A percentile compares a stretch with the other conserved stretches of the same genome.
phyloP scores from a whole-genome alignment of 2,329 filamentous ascomycete genomes.

The Hypoxylon sp. region DNA sequence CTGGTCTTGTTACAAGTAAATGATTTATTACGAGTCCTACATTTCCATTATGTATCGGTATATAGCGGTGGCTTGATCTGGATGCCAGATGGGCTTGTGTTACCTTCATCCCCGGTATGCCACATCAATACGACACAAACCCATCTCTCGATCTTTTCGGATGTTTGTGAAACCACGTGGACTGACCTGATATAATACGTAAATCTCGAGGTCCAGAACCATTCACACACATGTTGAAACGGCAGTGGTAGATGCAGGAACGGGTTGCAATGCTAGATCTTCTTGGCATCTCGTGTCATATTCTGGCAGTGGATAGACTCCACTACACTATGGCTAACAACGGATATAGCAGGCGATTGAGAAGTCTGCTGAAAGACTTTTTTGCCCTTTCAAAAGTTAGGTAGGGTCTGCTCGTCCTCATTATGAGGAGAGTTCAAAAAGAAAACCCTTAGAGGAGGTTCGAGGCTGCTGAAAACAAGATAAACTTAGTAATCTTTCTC shows the following conservation, averaged over 20 bases:
- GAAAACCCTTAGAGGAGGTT: slow-evolving; percentile 9
- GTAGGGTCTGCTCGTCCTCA: neutral
- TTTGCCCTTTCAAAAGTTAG: slow-evolving; percentile 9
- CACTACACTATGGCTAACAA: slow-evolving; percentile 23
- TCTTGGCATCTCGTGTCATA: slow-evolving; percentile 27
- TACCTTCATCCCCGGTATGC: slow-evolving; percentile 7
- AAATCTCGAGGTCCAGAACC: slow-evolving; percentile 31
- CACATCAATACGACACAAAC: slow-evolving; percentile 10
- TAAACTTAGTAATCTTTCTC: slow-evolving; percentile 6
- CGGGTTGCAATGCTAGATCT: slow-evolving; percentile 41
- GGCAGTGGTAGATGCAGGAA: slow-evolving; percentile 39
- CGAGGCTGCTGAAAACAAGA: neutral
- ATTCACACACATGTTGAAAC: slow-evolving; percentile 22
- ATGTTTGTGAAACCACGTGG: slow-evolving; percentile 42
- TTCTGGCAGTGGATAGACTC: slow-evolving; percentile 5
- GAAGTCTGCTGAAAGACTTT: slow-evolving; percentile 7
- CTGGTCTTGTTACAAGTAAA: slow-evolving; percentile 15
- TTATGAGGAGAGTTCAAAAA: slow-evolving; percentile 3
- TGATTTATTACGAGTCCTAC: slow-evolving; percentile 7
- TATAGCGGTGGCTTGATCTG: slow-evolving; percentile 24
- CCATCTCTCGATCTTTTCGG: slow-evolving; percentile 28
- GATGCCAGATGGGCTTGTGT: slow-evolving; percentile 8
- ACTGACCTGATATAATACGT: slow-evolving; percentile 31
- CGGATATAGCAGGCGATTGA: slow-evolving; percentile 20
- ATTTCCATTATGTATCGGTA: slow-evolving; percentile 24